Base-by-base conservation (phyloP, 2,329 filamentous ascomycete species). In the Ascochyta rabiei region DNA sequence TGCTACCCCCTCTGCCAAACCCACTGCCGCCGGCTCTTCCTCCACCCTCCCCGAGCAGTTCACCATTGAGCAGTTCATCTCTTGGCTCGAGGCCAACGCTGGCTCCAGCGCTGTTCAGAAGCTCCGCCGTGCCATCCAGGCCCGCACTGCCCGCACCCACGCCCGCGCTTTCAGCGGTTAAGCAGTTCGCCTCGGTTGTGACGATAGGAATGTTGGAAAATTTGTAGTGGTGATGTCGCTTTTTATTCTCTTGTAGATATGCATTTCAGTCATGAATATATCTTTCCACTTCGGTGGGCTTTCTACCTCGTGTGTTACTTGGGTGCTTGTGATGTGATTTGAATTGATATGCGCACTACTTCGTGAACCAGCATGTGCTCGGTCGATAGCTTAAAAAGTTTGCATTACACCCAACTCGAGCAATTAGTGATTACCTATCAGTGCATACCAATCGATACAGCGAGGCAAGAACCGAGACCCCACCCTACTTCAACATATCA, bases 31-130 rank as follows among this genome's bases (percentile, higher is more conserved):
- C n/a, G 28, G 63, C 41, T 53, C 59, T 21, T 42, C 63, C 26
- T 56, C 62, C 48, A 49, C 41, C 41, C 62, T 71, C 33, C 70
- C 70, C 9, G 45, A 70, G 59, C 56, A 63, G 48, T 73, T 72
- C 61, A 72, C 70, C 41, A 60, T 72, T n/a, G 63, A 71, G 48
- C 61, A 62, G 56, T 73, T 73, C 62, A 62, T 74, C 48, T 51
- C 66, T 6, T 73, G 68, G 69, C 63, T 74, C 48, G 62, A 67
- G 56, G 53, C 62, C 45, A 67, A 65, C 47, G 67, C 66, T 21
- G 63, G 66, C 45, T 57, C 62, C 41, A 53, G 58, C 37, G 58
- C 49, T 43, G 61, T 59, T 26, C 46, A 54, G 57, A 71, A 67
- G 56, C 58, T 66, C 26, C 64, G 68, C 55, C 62, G 64, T 52